Base-by-base conservation (phyloP, 2,329 filamentous ascomycete species). In the Claviceps maximensis region DNA sequence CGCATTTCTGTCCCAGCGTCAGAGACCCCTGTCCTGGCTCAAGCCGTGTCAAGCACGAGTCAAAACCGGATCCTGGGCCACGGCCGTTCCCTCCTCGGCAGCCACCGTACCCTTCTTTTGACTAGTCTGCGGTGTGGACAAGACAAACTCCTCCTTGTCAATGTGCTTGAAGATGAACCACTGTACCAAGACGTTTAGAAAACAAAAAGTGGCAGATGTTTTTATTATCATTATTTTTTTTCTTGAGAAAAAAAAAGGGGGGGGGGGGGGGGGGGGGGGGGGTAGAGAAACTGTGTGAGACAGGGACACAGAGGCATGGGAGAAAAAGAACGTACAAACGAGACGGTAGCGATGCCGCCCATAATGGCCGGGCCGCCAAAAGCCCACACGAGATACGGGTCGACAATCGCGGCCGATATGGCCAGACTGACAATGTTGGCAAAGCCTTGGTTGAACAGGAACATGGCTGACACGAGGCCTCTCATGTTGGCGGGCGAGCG, bases 401-500 rank as follows among this genome's bases (percentile, higher is more conserved):
- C 75, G 0, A 65, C 67, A 53, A 78, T 68, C 42, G 74, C 68
- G 4, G 69, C 69, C 21, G 74, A 71, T 59, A 67, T 66, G 42
- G 70, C 69, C 44, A 76, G 59, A 55, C 71, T 70, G 56, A 77
- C 67, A 40, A 67, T 63, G 57, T 76, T 74, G 42, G 73, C 70
- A 53, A 76, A 57, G 47, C 71, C 71, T 2, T 67, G 69, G 60
- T 63, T 74, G 64, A 76, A 72, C 4, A 76, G 62, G 61, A 76
- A 76, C 56, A 76, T 62, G 8, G 74, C 71, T 1, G 73, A 74
- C 1, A 77, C 74, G 17, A 76, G 62, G 58, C 73, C 72, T 56
- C 73, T 66, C 74, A 77, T 77, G 61, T 77, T 76, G 49, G 69
- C 63, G 2, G 74, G 74, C 1, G 74, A 71, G 10, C 73, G 69